Evolutionary conservation across 495 filamentous ascomycete species (phyloP), one percentile per base, ranked within the genome.

Genomic region (Tuber borchii): DNA sequence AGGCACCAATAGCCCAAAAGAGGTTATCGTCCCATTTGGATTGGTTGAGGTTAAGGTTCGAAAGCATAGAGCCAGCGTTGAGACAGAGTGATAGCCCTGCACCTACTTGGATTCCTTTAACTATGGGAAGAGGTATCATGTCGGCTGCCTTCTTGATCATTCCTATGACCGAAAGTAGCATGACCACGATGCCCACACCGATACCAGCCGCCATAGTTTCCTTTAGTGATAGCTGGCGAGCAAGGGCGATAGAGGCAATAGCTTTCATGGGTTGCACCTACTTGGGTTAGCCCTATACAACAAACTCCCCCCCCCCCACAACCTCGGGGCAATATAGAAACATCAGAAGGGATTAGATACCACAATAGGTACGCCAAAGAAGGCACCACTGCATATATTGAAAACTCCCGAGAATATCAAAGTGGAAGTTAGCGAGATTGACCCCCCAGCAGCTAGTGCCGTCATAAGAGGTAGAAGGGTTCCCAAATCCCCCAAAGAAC

Each of bases 41-140:
- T 88, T 89, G 92, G 8, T 85, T 85, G 56, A 74, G 69, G 17
- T 93, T 86, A 6, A 88, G 86, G 26, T 85, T 83, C 14, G 93
- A 87, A 48, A 93, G 85, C 73, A 86, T 86, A 4, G 85, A 82
- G n/a, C 91, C 91, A 12, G 93, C 91, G 37, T 91, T 91, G 72
- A 95, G 88, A 68, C 92, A 86, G 19, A 98, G 87, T 19, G 89
- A 90, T 39, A 98, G 85, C 0, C 93, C 95, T 5, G 95, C 94
- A 39, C 94, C 95, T 70, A 97, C 89, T 84, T 98, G 95, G 80
- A 98, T 97, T 17, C 95, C 95, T 82, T 95, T 97, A 73, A 98
- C 89, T 6, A 98, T 90, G 6, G 93, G 93, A 26, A 92, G 88
- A 1, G 95, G 95, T 39, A 97, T 91, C 12, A 88, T 86, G n/a